Conservation (phyloP, 1,284 basidiomycete genomes). For the Meripilus lineatus region DNA sequence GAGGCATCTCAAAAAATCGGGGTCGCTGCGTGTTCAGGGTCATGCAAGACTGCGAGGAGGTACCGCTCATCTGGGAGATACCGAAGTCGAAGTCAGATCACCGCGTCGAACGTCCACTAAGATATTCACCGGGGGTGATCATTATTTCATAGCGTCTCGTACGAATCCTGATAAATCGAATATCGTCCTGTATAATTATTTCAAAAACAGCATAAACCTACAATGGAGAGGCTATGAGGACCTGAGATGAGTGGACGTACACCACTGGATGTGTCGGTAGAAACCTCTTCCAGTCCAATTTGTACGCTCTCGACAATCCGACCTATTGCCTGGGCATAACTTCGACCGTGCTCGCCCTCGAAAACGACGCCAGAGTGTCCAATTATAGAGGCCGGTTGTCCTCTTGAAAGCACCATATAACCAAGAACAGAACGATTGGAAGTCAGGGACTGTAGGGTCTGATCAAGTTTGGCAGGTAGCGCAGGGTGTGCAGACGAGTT, state of each 20-base stretch:
- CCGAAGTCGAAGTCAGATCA: neutral
- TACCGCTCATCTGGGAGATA: conserved; percentile 73
- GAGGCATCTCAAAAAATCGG: too few species aligned
- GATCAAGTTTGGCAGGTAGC: conserved; percentile 65
- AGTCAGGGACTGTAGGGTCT: conserved; percentile 71
- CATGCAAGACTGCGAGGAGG: conserved; percentile 81
- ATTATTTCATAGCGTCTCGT: conserved; percentile 90
- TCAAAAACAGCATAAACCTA: conserved; percentile 1
- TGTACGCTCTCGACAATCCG: conserved; percentile 77
- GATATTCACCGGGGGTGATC: conserved; percentile 83
- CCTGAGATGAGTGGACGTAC: too few species aligned
- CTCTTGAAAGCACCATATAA: conserved; percentile 76
- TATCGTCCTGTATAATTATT: conserved; percentile 64
- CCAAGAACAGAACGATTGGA: conserved; percentile 84
- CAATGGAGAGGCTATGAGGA: neutral
- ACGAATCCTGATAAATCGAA: conserved; percentile 86
- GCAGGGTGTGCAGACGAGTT: too few species aligned
- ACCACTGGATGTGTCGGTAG: conserved; percentile 48
- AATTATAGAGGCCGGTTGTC: conserved; percentile 67
- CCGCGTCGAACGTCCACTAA: neutral
- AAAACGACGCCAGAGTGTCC: conserved; percentile 82
- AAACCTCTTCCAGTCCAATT: conserved; percentile 66
- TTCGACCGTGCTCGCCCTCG: conserved; percentile 79
- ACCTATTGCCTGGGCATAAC: conserved; percentile 76
- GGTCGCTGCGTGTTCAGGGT: too few species aligned